These are phyloP conservation scores for Trichoderma lentiforme DNA, from an alignment of 2,329 filamentous ascomycete genomes.

Conservation along the genomic window DNA sequence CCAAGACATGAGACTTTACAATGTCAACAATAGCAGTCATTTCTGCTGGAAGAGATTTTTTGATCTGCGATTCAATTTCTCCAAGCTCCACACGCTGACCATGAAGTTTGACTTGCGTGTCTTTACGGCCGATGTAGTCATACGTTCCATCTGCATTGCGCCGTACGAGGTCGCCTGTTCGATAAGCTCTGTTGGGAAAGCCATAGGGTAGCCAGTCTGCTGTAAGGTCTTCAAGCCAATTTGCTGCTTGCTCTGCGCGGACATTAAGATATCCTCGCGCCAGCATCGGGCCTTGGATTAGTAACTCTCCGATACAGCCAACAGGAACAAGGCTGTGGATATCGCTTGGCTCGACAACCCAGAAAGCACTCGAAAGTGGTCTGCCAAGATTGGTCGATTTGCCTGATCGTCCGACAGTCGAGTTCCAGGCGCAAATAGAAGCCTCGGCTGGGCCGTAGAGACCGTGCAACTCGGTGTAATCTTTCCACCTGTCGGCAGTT, in stretches of 20 bases:
- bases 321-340: constrained; percentile 20
- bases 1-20: background rate
- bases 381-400: constrained; percentile 16
- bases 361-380: constrained; percentile 18
- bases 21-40: constrained; percentile 4
- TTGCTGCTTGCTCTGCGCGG: background rate
- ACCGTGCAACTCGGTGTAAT: background rate
- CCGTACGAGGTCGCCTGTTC: background rate
- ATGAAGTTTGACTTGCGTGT: constrained; percentile 7
- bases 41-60: background rate
- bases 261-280: constrained; percentile 21
- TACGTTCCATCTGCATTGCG: constrained; percentile 3
- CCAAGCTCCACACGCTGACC: constrained; percentile 10
- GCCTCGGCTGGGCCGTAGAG: constrained; percentile 15
- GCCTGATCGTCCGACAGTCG: background rate
- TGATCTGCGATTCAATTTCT: constrained; percentile 7
- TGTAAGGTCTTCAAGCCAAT: constrained; percentile 12
- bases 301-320: constrained; percentile 22
- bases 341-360: constrained; percentile 22
- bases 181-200: background rate
- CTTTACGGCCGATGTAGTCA: constrained; percentile 4
- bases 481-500: constrained; percentile 5
- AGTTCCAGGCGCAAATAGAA: constrained; percentile 12
- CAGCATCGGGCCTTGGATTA: constrained; percentile 24
- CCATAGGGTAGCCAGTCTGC: constrained; percentile 9